A percentile compares a stretch with the other conserved stretches of the same genome.
Evolutionary conservation across 2,329 filamentous ascomycete species (phyloP).

Genomic region (Botrytis fragariae): DNA sequence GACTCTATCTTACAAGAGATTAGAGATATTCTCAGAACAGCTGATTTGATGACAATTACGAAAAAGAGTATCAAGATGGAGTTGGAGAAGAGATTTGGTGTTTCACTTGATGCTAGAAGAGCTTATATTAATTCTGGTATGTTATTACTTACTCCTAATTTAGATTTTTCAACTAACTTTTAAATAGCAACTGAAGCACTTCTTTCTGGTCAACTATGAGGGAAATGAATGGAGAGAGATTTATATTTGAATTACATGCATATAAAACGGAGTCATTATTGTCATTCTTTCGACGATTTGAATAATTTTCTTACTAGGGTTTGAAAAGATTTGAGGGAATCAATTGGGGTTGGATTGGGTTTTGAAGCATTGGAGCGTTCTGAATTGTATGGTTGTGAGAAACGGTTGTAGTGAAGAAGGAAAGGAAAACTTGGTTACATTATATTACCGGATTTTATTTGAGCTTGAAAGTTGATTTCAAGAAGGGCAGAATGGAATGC

Average conservation of each 20-base stretch:
- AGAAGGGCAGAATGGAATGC: not conserved
- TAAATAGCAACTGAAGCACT: conserved; percentile 70
- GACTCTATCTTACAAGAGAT: conserved; percentile 92
- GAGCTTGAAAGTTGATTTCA: not conserved
- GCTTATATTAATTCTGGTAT: conserved; percentile 91
- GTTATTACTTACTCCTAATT: conserved; percentile 39
- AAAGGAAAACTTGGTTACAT: conserved; percentile 2
- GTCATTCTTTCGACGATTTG: not conserved
- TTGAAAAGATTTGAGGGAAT: not conserved
- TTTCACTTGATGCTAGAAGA: conserved; percentile 81
- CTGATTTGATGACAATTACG: conserved; percentile 95
- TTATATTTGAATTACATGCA: conserved; percentile 1
- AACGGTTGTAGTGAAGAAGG: not conserved
- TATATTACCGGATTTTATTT: not conserved
- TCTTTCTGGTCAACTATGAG: conserved; percentile 70
- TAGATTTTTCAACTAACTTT: conserved; percentile 13
- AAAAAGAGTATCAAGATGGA: conserved; percentile 98
- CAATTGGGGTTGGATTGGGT: conserved; percentile 1
- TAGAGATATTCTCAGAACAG: conserved; percentile 83
- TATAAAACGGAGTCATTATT: conserved; percentile 16
- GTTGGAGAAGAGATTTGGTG: conserved; percentile 84
- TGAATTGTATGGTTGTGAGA: conserved; percentile 10
- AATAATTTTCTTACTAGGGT: not conserved
- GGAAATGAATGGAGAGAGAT: not conserved
- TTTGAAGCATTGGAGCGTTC: conserved; percentile 7